Percentiles rank a stretch among this genome's conserved stretches.
Conservation (phyloP, 1,284 basidiomycete species). For the Anthracocystis panici-leucophaei region DNA sequence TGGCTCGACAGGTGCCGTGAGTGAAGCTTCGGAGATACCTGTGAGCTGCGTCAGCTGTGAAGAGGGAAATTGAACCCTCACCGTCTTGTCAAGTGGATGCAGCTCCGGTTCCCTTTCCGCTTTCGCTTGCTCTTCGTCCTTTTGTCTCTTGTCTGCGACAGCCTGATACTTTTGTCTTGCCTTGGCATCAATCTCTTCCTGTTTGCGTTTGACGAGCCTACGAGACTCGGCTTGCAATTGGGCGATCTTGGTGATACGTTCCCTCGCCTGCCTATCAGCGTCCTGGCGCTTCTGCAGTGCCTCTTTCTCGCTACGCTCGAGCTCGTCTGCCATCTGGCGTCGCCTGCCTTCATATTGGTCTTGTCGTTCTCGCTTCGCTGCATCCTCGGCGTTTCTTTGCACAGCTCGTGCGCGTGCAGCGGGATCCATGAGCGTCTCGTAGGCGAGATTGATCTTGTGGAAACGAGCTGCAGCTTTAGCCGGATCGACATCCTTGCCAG, state of each 20-base stretch:
- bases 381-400: conserved; percentile 80
- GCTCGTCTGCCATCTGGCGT: conserved; percentile 82
- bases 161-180: conserved; percentile 18
- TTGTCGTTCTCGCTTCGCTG: conserved; percentile 79
- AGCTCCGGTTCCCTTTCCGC: conserved; percentile 33
- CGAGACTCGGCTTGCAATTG: conserved; percentile 47
- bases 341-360: conserved; percentile 82
- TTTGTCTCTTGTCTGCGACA: conserved; percentile 11
- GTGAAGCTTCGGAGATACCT: conserved; percentile 2
- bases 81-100: conserved; percentile 54
- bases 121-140: conserved; percentile 33
- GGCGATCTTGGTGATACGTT: conserved; percentile 27
- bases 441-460: conserved; percentile 85
- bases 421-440: conserved; percentile 86
- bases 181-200: conserved; percentile 41
- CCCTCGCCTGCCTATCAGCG: conserved; percentile 63
- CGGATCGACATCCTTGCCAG: conserved; percentile 58
- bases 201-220: conserved; percentile 40
- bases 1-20: conserved; percentile 12
- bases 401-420: conserved; percentile 84
- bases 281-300: conserved; percentile 75
- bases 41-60: conserved; percentile 43
- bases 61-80: conserved; percentile 58
- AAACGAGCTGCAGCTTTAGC: conserved; percentile 79
- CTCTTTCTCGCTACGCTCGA: conserved; percentile 83